Evolutionary conservation across 2,329 filamentous ascomycete genomes (phyloP).

Genomic region (Aspergillus fructus): DNA sequence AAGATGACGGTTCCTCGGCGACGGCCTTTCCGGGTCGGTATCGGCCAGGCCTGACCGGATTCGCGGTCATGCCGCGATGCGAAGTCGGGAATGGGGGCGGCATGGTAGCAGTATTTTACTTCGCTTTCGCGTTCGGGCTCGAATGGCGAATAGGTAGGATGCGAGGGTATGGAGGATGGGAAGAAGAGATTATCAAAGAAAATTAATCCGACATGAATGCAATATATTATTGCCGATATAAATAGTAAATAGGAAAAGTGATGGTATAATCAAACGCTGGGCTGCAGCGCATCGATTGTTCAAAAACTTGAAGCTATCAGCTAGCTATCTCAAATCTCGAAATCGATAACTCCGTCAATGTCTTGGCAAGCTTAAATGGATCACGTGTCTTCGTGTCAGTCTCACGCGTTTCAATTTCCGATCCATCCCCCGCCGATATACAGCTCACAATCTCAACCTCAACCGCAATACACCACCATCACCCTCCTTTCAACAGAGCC

Average conservation of each 20-base stretch:
- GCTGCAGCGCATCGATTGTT: background rate
- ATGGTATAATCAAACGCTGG: background rate
- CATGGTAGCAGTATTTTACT: conserved; percentile 25
- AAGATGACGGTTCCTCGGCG: conserved; percentile 48
- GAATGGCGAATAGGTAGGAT: background rate
- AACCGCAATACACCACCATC: background rate
- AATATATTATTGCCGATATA: background rate
- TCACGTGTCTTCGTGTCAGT: conserved; percentile 16
- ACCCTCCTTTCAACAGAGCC: no score
- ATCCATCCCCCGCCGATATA: no score
- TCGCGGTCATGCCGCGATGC: conserved; percentile 79
- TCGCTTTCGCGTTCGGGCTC: background rate
- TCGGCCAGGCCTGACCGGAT: conserved; percentile 75
- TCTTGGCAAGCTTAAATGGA: background rate
- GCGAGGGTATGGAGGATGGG: background rate
- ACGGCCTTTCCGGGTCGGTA: conserved; percentile 80
- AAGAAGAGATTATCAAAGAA: background rate
- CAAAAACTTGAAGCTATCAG: background rate
- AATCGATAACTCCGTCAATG: conserved; percentile 5
- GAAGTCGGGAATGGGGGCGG: conserved; percentile 44
- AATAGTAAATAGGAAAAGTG: background rate
- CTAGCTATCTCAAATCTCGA: background rate
- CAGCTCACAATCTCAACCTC: background rate
- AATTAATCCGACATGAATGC: background rate
- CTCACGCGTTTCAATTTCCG: background rate